Evolutionary conservation across 2,329 filamentous ascomycete genomes (phyloP).

Genomic region (Pseudogymnoascus sp.): DNA sequence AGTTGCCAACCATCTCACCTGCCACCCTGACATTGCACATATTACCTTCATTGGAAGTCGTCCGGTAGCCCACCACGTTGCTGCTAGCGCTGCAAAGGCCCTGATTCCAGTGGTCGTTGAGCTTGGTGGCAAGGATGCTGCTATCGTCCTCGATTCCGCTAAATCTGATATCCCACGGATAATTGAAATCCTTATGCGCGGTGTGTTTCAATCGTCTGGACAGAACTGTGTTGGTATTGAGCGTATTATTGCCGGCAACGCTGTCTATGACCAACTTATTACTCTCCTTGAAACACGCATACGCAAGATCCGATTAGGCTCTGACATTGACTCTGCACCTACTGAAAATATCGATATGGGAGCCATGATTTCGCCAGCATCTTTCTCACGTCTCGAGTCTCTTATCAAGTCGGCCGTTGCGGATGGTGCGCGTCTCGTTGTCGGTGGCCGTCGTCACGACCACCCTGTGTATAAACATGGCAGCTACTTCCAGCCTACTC

Average conservation of each 20-base stretch:
- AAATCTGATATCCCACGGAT: slow-evolving; percentile 59
- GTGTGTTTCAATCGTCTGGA: slow-evolving; percentile 88
- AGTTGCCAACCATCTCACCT: slow-evolving; percentile 72
- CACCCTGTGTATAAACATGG: slow-evolving; percentile 70
- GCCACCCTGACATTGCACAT: slow-evolving; percentile 75
- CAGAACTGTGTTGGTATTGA: slow-evolving; percentile 99
- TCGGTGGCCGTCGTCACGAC: slow-evolving; percentile 61
- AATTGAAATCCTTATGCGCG: slow-evolving; percentile 75
- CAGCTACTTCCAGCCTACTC: slow-evolving; percentile 87
- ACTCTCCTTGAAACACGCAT: slow-evolving; percentile 65
- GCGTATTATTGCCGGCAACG: slow-evolving; percentile 72
- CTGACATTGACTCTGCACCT: slow-evolving; percentile 41
- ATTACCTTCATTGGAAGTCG: slow-evolving; percentile 94
- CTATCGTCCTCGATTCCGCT: slow-evolving; percentile 74
- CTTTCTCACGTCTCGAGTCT: slow-evolving; percentile 66
- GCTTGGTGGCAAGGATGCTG: slow-evolving; percentile 90
- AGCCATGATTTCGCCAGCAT: slow-evolving; percentile 74
- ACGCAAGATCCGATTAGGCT: slow-evolving; percentile 65
- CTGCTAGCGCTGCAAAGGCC: slow-evolving; percentile 71
- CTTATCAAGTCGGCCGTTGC: slow-evolving; percentile 71
- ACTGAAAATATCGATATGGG: slow-evolving; percentile 66
- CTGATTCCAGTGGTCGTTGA: slow-evolving; percentile 88
- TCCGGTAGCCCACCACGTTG: slow-evolving; percentile 79
- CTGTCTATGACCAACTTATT: slow-evolving; percentile 67
- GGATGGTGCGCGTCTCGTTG: slow-evolving; percentile 71